These are phyloP conservation scores for Pleurotus platypus DNA, from an alignment of 768 basidiomycete genomes.

Conservation along the genomic window DNA sequence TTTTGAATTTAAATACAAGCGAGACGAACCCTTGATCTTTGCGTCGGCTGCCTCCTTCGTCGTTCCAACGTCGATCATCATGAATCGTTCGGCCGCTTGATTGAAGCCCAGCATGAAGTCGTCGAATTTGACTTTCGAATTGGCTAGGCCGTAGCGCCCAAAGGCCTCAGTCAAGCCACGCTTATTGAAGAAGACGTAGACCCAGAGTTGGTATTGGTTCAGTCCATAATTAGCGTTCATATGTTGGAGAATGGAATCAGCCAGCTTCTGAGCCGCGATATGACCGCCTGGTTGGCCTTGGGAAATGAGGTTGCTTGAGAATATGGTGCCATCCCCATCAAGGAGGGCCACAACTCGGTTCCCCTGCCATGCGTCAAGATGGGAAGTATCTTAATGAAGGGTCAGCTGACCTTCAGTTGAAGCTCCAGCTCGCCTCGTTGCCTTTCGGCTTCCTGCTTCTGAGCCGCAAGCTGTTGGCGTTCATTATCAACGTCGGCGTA, in stretches of 20 bases:
- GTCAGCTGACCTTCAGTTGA: slow-evolving; percentile 31
- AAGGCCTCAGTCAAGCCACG: slow-evolving; percentile 55
- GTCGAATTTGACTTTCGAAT: slow-evolving; percentile 45
- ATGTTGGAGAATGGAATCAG: slow-evolving; percentile 34
- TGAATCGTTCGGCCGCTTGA: slow-evolving; percentile 62
- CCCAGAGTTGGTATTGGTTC: slow-evolving; percentile 52
- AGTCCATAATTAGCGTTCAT: slow-evolving; percentile 29
- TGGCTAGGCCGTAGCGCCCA: slow-evolving; percentile 30
- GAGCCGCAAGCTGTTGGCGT: slow-evolving; percentile 21
- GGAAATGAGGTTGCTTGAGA: slow-evolving; percentile 46
- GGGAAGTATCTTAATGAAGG: neutral
- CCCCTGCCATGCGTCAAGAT: slow-evolving; percentile 25
- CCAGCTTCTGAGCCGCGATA: slow-evolving; percentile 47
- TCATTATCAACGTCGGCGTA: slow-evolving; percentile 35
- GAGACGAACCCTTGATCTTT: slow-evolving; percentile 64
- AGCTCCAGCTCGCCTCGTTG: slow-evolving; percentile 35
- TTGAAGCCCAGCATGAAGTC: slow-evolving; percentile 70
- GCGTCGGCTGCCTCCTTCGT: slow-evolving; percentile 74
- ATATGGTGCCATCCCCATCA: slow-evolving; percentile 67
- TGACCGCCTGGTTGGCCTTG: slow-evolving; percentile 59
- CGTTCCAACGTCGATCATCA: slow-evolving; percentile 66
- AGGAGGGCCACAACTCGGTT: slow-evolving; percentile 48
- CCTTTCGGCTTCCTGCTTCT: slow-evolving; percentile 32
- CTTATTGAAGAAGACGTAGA: slow-evolving; percentile 63
- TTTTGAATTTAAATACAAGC: neutral